Base-by-base conservation (phyloP, 768 basidiomycete species). In the Termitomyces sp. region DNA sequence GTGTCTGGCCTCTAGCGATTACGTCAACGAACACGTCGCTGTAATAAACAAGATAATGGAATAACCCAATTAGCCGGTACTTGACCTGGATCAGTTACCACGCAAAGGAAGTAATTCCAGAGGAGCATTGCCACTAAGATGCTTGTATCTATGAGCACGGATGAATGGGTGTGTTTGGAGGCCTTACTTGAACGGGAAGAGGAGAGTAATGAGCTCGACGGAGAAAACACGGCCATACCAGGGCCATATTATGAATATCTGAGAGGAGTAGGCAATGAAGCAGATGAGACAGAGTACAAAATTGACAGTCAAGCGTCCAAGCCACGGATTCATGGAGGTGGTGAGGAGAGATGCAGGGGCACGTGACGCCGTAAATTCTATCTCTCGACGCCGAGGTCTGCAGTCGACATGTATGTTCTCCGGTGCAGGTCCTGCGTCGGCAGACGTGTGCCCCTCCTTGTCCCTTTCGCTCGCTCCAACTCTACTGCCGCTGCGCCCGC, bases 111-210 rank as follows among this genome's bases (percentile, higher is more conserved):
- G 71, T 98, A 99, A 72, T 94, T 97, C 88, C 88, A 93, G 16
- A 91, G 81, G 18, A 98, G 72, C 75, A 96, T 78, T 38, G 79
- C 81, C 20, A 96, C 88, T 12, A 96, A 76, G 22, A 85, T 51
- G 69, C 96, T 98, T 66, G 22, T 55, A 63, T 45, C 60, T 48
- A n/a, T 59, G 36, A 50, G 55, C 39, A 67, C 57, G 38, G 57
- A 63, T 58, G 59, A 54, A 48, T 42, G n/a, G 38, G 22, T 35
- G 53, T 22, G 13, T 9, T 42, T 13, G 55, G 35, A 39, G 54
- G 22, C 76, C 90, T 71, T 70, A 95, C 94, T 96, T 96, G 90
- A 96, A 96, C 9, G 96, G 96, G 2, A 86, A 64, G 22, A 97
- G 80, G n/a, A 96, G 80, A 22, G 73, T 76, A 42, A 96, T 62